Evolutionary conservation across 306 rosid species (phyloP).

Genomic region (Acacia acuminata): DNA sequence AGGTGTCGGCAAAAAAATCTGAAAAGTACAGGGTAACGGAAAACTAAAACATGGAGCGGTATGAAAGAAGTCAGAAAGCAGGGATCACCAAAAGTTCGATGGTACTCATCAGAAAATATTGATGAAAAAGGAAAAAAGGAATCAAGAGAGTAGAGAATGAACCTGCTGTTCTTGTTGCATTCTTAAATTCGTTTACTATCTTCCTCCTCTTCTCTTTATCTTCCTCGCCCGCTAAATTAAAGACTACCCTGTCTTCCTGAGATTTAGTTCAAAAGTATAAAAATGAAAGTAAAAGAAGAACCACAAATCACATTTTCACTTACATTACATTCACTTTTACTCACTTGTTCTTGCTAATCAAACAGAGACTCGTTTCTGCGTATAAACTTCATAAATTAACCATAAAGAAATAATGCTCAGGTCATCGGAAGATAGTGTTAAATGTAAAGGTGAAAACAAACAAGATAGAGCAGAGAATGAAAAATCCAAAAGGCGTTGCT

Average conservation of each 20-base stretch:
- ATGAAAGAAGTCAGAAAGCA: neutral
- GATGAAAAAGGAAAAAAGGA: neutral
- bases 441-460: neutral
- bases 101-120: neutral
- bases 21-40: too few relatives aligned
- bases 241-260: neutral
- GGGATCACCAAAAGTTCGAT: too few relatives aligned
- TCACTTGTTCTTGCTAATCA: neutral
- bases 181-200: neutral
- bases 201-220: neutral
- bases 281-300: neutral
- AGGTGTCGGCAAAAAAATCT: neutral
- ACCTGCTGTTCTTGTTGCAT: neutral
- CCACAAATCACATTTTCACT: neutral
- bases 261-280: neutral
- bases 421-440: neutral
- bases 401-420: neutral
- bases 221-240: too few relatives aligned
- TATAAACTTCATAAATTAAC: neutral
- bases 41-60: too few relatives aligned
- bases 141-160: too few relatives aligned
- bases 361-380: neutral
- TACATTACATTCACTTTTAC: neutral
- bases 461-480: neutral
- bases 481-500: neutral